phyloP scores from a whole-genome alignment of 2,329 filamentous ascomycete genomes.

The Epichloe scottii region DNA sequence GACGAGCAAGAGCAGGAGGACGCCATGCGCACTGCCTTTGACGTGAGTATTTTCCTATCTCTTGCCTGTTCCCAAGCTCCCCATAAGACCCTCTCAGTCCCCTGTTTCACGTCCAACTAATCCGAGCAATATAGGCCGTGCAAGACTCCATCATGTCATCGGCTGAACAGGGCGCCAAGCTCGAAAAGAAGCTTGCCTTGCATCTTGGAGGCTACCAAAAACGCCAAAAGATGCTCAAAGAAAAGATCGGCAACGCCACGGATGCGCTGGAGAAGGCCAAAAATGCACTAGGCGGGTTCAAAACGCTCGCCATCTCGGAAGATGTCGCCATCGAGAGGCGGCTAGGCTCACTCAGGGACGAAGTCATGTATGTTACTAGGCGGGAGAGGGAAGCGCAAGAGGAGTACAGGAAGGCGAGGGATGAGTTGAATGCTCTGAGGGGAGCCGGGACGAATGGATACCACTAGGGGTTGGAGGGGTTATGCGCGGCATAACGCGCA shows the following conservation, averaged over 20 bases:
- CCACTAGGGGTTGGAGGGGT: constrained; percentile 16
- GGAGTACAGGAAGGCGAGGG: constrained; percentile 60
- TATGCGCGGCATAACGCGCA: background rate
- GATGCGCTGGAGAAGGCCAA: constrained; percentile 62
- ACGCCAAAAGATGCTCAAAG: constrained; percentile 64
- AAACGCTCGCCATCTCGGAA: constrained; percentile 66
- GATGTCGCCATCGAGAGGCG: constrained; percentile 61
- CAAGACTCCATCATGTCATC: constrained; percentile 61
- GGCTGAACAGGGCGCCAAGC: constrained; percentile 70
- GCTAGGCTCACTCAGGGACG: constrained; percentile 64
- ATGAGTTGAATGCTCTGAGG: constrained; percentile 58
- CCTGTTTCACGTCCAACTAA: background rate
- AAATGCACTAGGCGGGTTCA: constrained; percentile 60
- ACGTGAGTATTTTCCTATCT: constrained; percentile 37
- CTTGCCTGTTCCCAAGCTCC: background rate
- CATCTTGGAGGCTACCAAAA: constrained; percentile 86
- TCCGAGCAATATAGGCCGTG: constrained; percentile 38
- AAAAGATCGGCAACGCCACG: constrained; percentile 67
- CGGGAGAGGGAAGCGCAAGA: constrained; percentile 88
- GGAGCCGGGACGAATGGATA: constrained; percentile 23
- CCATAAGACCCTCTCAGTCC: too few species aligned
- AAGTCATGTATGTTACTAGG: constrained; percentile 67
- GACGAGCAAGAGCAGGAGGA: constrained; percentile 55
- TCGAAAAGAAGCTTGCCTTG: constrained; percentile 85
- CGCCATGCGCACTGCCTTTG: constrained; percentile 58